A percentile compares a stretch with the other conserved stretches of the same genome.
Evolutionary conservation across 208 protist genomes (phyloP).

Genomic region (Leishmania gerbilli): DNA sequence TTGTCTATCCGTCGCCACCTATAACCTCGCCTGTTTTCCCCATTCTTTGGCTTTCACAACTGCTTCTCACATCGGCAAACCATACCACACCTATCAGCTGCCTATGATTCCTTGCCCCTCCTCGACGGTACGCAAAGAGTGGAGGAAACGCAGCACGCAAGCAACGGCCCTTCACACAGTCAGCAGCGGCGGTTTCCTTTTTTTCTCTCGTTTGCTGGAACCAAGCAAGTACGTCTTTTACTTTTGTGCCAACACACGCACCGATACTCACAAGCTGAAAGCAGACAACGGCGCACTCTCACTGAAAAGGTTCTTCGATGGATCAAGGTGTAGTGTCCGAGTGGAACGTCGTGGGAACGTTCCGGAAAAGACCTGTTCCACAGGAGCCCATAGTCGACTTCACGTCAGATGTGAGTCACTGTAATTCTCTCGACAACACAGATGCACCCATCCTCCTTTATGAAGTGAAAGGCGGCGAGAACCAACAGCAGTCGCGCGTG

Average conservation of each 20-base stretch:
- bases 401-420: conserved; percentile 20
- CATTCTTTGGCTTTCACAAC: neutral
- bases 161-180: neutral
- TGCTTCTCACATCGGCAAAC: neutral
- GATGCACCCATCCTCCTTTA: conserved; percentile 41
- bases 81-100: neutral
- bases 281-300: neutral
- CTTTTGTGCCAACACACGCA: neutral
- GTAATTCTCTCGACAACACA: conserved; percentile 12
- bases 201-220: neutral
- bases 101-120: neutral
- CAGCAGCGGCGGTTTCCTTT: neutral
- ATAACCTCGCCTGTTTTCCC: neutral
- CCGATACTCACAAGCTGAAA: neutral
- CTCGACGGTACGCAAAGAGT: neutral
- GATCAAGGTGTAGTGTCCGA: conserved; percentile 24
- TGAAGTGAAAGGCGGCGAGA: conserved; percentile 26
- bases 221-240: neutral
- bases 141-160: neutral
- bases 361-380: conserved; percentile 34
- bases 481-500: conserved; percentile 32
- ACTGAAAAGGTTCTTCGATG: conserved; percentile 8
- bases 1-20: neutral
- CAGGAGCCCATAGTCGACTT: conserved; percentile 45
- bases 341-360: conserved; percentile 48